Evolutionary conservation across 768 basidiomycete genomes (phyloP), one percentile per base, ranked within the genome.

Genomic region (Russula dissimulans): DNA sequence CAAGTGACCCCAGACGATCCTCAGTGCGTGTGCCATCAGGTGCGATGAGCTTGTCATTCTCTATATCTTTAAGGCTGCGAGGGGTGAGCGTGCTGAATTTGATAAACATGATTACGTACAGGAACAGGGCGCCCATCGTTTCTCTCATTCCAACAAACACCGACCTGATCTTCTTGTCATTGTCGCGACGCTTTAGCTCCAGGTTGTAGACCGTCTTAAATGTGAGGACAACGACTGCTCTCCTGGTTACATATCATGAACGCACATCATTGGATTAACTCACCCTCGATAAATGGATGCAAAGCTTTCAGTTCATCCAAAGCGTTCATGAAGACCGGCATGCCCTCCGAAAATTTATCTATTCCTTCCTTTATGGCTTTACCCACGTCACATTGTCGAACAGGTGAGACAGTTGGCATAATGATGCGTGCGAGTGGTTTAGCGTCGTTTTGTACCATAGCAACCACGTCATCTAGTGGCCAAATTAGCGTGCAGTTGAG

Each of bases 111-210:
- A 34, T 4, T 17, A 56, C 62, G 22, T 39, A 63, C 62, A 50
- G 50, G 12, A 63, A 34, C 12, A 63, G 47, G 6, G 52, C 53
- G 14, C 67, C 57, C 75, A 82, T 78, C 72, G 78, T 74, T 43
- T 80, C 73, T 59, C 72, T 74, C 79, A 83, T 83, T 61, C 79
- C 75, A 10, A 77, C 67, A 41, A 78, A 77, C 6, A 83, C 69
- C 3, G 73, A 69, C 3, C 75, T 59, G 7, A 81, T 73, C 60
- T 79, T 80, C 57, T 73, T 75, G 56, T 82, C 77, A 55, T 83
- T 83, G 31, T 80, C 79, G 26, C 77, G 70, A 26, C 80, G 71
- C 4, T 76, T 77, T 56, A 77, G 56, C 54, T 81, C 80, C 39
- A 82, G 69, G 15, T 75, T 74, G 31, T 80, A 72, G 4, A 79